Conservation (phyloP, 192 early-diverging fungal species). For the Paraglomus brasilianum region DNA sequence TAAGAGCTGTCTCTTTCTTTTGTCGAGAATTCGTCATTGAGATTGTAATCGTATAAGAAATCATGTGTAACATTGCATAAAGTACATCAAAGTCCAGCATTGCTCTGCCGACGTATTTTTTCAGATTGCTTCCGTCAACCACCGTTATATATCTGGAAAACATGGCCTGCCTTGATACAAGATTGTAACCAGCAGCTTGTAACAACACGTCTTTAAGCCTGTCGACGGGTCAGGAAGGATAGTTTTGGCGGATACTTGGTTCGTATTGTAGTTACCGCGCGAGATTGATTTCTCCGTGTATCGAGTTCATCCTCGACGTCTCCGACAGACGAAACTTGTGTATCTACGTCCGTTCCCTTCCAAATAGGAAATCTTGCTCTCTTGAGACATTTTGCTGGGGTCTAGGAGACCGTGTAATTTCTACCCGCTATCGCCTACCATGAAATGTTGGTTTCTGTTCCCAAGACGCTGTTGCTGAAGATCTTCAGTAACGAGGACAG, state of each 20-base stretch:
- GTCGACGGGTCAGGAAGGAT: constrained; percentile 19
- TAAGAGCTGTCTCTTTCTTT: constrained; percentile 32
- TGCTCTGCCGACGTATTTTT: constrained; percentile 27
- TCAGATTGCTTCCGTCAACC: neutral
- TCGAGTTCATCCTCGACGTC: constrained; percentile 33
- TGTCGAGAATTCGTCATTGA: constrained; percentile 36
- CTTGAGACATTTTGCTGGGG: too few species aligned
- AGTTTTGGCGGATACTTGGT: constrained; percentile 43
- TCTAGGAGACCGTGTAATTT: too few species aligned
- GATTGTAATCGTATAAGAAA: constrained; percentile 45
- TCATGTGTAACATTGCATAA: constrained; percentile 43
- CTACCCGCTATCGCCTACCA: too few species aligned
- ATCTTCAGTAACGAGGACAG: too few species aligned
- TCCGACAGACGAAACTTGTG: constrained; percentile 38
- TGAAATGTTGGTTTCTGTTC: too few species aligned
- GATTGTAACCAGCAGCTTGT: constrained; percentile 38
- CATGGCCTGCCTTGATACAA: constrained; percentile 15
- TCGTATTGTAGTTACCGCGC: constrained; percentile 37
- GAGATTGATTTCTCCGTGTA: neutral
- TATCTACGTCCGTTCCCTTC: constrained; percentile 31
- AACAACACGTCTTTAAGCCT: constrained; percentile 21
- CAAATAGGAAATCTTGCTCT: too few species aligned
- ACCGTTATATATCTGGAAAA: neutral
- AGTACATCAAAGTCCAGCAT: constrained; percentile 41
- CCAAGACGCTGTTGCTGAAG: too few species aligned